Conservation (phyloP, 345 rosid genomes). For the Eucalyptus regnans region DNA sequence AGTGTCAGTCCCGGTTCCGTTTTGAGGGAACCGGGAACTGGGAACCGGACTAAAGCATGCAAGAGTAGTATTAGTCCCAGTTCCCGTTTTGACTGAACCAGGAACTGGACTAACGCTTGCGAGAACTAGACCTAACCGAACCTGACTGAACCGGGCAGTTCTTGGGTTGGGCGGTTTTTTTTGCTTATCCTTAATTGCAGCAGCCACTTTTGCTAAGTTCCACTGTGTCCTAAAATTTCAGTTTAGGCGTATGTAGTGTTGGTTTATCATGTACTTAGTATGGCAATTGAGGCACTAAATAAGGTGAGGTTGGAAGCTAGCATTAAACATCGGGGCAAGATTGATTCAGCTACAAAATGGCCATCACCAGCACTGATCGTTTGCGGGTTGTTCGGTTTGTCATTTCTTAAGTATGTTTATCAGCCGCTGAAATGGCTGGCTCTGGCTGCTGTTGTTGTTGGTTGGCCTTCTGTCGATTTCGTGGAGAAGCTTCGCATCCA, state of each 20-base stretch:
- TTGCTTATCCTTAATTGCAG: neutral
- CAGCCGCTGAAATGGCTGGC: conserved; percentile 60
- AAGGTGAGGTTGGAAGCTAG: conserved; percentile 68
- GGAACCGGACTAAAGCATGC: too few species aligned
- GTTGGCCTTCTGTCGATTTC: conserved; percentile 44
- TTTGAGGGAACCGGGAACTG: too few species aligned
- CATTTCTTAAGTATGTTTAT: conserved; percentile 38
- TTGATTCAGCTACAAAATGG: conserved; percentile 46
- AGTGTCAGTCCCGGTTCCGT: too few species aligned
- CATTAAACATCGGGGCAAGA: conserved; percentile 35
- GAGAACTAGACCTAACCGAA: too few species aligned
- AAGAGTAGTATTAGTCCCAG: too few species aligned
- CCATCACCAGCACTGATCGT: conserved; percentile 53
- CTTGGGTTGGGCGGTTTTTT: too few species aligned
- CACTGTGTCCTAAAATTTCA: neutral
- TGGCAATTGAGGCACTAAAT: conserved; percentile 59
- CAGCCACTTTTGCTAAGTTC: neutral
- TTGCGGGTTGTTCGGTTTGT: conserved; percentile 41
- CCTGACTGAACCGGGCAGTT: too few species aligned
- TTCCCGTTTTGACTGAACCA: too few species aligned
- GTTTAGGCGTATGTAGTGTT: neutral
- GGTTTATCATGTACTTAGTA: neutral
- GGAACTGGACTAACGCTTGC: too few species aligned
- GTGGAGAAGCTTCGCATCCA: conserved; percentile 28
- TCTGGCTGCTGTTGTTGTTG: conserved; percentile 46